Evolutionary conservation across 2,329 filamentous ascomycete genomes (phyloP).

Genomic region (Diplodia intermedia): DNA sequence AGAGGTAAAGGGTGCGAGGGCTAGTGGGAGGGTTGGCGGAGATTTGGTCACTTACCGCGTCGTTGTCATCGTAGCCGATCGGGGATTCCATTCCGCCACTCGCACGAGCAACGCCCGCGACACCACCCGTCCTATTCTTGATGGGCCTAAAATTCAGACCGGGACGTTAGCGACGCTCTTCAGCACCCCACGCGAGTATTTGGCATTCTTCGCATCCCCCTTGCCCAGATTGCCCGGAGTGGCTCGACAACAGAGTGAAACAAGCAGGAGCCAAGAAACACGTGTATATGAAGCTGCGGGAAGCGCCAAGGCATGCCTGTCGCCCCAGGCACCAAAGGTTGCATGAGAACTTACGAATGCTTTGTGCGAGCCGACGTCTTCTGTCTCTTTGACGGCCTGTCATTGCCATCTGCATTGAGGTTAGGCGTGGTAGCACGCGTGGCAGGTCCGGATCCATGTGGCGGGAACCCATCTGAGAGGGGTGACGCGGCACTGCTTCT

Average conservation of each 20-base stretch:
- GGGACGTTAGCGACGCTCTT: slow-evolving; percentile 16
- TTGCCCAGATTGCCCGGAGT: slow-evolving; percentile 6
- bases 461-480: slow-evolving; percentile 26
- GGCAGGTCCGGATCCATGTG: slow-evolving; percentile 27
- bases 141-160: slow-evolving; percentile 64
- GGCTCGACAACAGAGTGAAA: slow-evolving; percentile 29
- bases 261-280: slow-evolving; percentile 31
- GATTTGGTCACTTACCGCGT: slow-evolving; percentile 59
- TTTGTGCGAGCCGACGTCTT: slow-evolving; percentile 32
- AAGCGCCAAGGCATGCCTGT: slow-evolving; percentile 14
- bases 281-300: slow-evolving; percentile 28
- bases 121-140: slow-evolving; percentile 75
- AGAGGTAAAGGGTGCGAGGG: slow-evolving; percentile 44
- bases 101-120: slow-evolving; percentile 71
- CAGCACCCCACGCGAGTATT: background rate
- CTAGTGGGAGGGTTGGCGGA: slow-evolving; percentile 52
- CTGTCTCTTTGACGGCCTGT: slow-evolving; percentile 30
- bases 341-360: slow-evolving; percentile 30
- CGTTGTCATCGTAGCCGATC: slow-evolving; percentile 63
- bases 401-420: slow-evolving; percentile 30
- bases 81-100: slow-evolving; percentile 70
- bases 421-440: slow-evolving; percentile 32
- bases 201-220: background rate
- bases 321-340: slow-evolving; percentile 15
- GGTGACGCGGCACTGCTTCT: slow-evolving; percentile 29